Percentiles rank a stretch among this genome's conserved stretches.
Evolutionary conservation across 495 filamentous ascomycete species (phyloP).

Genomic region (Penicillium dipodomyicola): DNA sequence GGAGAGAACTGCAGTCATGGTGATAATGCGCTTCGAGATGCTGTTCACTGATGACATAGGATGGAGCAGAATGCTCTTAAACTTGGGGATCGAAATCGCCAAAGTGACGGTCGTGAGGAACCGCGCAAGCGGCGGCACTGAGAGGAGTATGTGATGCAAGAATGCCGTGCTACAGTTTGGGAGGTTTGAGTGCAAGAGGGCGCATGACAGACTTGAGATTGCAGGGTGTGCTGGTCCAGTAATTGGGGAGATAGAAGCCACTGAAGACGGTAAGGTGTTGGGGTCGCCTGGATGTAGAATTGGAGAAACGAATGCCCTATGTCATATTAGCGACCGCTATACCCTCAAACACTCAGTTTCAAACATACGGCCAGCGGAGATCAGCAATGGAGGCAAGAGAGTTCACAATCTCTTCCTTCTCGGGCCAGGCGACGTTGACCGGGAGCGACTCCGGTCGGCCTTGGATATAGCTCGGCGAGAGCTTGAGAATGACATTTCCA

Average conservation of each 20-base stretch:
- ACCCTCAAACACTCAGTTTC: background rate
- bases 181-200: constrained; percentile 82
- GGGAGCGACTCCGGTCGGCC: constrained; percentile 68
- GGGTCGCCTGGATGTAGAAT: constrained; percentile 74
- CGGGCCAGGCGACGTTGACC: constrained; percentile 66
- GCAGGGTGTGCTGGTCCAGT: constrained; percentile 80
- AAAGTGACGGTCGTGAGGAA: constrained; percentile 71
- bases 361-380: constrained; percentile 78
- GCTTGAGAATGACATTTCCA: constrained; percentile 68
- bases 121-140: constrained; percentile 74
- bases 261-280: constrained; percentile 60
- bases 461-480: constrained; percentile 77
- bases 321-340: constrained; percentile 1
- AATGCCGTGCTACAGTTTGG: constrained; percentile 85
- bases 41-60: constrained; percentile 64
- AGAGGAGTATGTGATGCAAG: constrained; percentile 74
- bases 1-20: constrained; percentile 70
- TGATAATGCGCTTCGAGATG: constrained; percentile 61
- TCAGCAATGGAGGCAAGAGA: constrained; percentile 75
- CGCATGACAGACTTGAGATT: constrained; percentile 80
- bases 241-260: constrained; percentile 70
- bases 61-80: constrained; percentile 60
- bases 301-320: constrained; percentile 72
- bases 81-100: constrained; percentile 64
- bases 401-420: constrained; percentile 72